Base-by-base conservation (phyloP, 2,329 filamentous ascomycete genomes). In the Helotiales sp. region DNA sequence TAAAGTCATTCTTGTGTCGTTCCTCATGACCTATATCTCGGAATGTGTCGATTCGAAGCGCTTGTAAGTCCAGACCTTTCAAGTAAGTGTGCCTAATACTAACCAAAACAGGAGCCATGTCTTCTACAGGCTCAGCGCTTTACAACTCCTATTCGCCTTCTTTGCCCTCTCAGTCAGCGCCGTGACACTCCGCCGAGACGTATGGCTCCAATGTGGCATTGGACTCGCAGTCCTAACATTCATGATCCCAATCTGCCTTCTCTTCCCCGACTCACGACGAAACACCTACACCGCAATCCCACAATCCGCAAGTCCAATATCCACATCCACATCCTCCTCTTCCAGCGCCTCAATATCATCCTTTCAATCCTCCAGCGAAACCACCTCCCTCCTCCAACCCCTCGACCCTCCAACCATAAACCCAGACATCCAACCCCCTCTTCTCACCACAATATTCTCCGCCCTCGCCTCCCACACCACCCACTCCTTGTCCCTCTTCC, bases 191-290 rank as follows among this genome's bases (percentile, higher is more conserved):
- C 59, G 61, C n/a, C 48, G 44, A 17, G 55, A 63, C 22, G 61
- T 63, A 22, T 63, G 59, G 54, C 10, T 58, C 1, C 61, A 59
- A 40, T 58, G 55, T 24, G 12, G 53, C n/a, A 52, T 59, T 12
- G 61, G 61, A 8, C 46, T 59, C 24, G 12, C 47, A 1, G 29
- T 30, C 15, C 38, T 58, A 12, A n/a, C 27, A 13, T 9, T 54
- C 19, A 59, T 42, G 17, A 59, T 61, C 9, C 61, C 61, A 1
- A 15, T 59, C 31, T 55, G 59, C 24, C 29, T 55, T 25, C 34
- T 59, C n/a, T 54, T 59, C 33, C 50, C 52, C 19, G 40, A 44
- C 19, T 44, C 40, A 5, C 40, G 40, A 44, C 19, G 15, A 29
- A 44, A 13, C 48, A 8, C 29, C 22, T 10, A 30, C 30, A 34